These are phyloP conservation scores for Colletotrichum camelliae DNA, from an alignment of 2,329 filamentous ascomycete genomes.

Conservation along the genomic window DNA sequence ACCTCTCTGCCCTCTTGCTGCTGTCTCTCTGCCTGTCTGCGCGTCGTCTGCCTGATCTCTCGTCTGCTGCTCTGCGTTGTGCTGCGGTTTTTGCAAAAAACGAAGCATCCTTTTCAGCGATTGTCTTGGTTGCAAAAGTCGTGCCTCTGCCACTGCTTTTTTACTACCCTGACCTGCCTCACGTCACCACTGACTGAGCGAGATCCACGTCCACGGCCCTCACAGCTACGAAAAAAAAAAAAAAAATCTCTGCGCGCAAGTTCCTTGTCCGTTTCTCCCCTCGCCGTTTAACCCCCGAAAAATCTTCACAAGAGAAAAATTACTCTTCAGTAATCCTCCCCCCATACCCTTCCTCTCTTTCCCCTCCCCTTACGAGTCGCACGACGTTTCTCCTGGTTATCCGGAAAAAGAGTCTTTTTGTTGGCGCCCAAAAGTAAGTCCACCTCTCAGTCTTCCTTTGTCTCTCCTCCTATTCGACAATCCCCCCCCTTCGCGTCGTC, in stretches of 20 bases:
- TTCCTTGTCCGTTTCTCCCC: constrained; percentile 19
- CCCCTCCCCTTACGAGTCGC: constrained; percentile 33
- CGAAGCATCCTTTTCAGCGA: constrained; percentile 21
- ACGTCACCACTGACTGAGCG: constrained; percentile 21
- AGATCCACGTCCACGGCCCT: constrained; percentile 18
- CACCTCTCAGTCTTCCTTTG: constrained; percentile 21
- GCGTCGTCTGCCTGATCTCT: constrained; percentile 27
- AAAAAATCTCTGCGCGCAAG: constrained; percentile 20
- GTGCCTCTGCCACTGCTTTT: constrained; percentile 16
- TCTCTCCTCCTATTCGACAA: constrained; percentile 10
- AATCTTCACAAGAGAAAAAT: constrained; percentile 14
- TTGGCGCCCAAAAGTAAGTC: constrained; percentile 61
- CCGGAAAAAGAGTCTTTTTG: constrained; percentile 35
- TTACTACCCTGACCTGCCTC: background rate
- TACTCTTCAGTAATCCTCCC: constrained; percentile 14
- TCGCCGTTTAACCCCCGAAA: constrained; percentile 18
- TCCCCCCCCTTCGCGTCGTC: background rate
- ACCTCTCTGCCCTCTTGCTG: constrained; percentile 28
- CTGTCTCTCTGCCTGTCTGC: constrained; percentile 26
- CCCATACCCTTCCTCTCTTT: background rate
- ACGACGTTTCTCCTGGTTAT: constrained; percentile 34
- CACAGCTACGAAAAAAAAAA: background rate
- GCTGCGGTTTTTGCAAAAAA: constrained; percentile 10
- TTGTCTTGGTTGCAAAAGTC: constrained; percentile 22
- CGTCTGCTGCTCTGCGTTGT: constrained; percentile 17